phyloP scores from a whole-genome alignment of 2,329 filamentous ascomycete genomes.

The Thielaviopsis ethacetica region DNA sequence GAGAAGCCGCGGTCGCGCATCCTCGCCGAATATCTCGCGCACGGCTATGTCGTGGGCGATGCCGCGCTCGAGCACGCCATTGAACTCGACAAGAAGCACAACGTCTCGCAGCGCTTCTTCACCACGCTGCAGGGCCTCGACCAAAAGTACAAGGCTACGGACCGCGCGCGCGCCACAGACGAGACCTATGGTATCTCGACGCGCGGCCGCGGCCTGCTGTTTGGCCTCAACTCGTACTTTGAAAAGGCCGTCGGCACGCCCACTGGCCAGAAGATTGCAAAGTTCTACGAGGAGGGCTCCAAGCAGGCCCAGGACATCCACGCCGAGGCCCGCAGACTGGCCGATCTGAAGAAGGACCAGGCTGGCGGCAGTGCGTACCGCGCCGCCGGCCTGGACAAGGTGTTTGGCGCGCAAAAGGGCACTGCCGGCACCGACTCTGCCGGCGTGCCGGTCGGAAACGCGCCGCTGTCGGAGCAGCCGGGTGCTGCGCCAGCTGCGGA shows the following conservation, averaged over 20 bases:
- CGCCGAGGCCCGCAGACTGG: constrained; percentile 72
- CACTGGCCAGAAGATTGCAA: constrained; percentile 71
- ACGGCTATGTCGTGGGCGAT: constrained; percentile 73
- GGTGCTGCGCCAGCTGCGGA: background rate
- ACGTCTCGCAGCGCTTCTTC: constrained; percentile 67
- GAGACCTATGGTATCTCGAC: constrained; percentile 66
- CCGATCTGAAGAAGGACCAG: constrained; percentile 65
- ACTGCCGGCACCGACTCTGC: constrained; percentile 5
- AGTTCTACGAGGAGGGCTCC: constrained; percentile 72
- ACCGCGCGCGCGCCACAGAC: constrained; percentile 73
- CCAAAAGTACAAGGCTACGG: constrained; percentile 69
- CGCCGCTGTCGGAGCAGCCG: constrained; percentile 5
- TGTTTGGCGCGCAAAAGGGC: constrained; percentile 37
- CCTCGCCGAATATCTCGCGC: constrained; percentile 87
- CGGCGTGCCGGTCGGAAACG: constrained; percentile 11
- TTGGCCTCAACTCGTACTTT: constrained; percentile 72
- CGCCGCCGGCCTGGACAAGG: constrained; percentile 38
- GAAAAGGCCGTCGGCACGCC: constrained; percentile 81
- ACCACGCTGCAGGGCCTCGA: constrained; percentile 62
- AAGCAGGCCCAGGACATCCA: constrained; percentile 93
- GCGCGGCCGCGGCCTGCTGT: constrained; percentile 47
- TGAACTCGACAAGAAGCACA: constrained; percentile 77
- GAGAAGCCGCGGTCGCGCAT: constrained; percentile 93
- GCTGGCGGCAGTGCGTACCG: constrained; percentile 42
- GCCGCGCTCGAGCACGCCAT: constrained; percentile 67